Conservation (phyloP, 2,329 filamentous ascomycete species). For the Ustulina deusta region DNA sequence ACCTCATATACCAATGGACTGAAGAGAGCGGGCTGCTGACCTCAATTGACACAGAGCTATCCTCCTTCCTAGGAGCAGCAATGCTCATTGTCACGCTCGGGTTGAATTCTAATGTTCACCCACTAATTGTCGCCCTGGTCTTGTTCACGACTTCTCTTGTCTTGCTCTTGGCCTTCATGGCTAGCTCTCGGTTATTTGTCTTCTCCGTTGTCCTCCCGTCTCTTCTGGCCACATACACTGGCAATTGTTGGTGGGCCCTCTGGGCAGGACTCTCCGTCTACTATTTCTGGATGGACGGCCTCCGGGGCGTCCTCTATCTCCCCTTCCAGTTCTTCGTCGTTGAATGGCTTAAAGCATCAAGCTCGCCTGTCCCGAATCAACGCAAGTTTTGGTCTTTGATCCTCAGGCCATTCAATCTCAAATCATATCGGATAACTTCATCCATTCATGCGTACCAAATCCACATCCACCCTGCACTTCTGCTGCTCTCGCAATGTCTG, state of each 20-base stretch:
- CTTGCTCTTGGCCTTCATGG: not conserved
- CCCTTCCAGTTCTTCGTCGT: not conserved
- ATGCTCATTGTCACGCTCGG: not conserved
- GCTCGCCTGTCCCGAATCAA: not conserved
- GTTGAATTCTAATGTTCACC: slow-evolving; percentile 18
- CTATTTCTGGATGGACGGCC: slow-evolving; percentile 7
- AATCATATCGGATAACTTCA: not conserved
- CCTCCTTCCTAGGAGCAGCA: not conserved
- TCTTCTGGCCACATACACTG: not conserved
- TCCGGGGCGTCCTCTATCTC: too few species aligned
- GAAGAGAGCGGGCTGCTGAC: slow-evolving; percentile 4
- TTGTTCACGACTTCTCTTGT: not conserved
- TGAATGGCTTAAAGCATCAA: not conserved
- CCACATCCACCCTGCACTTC: not conserved
- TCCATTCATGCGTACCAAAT: not conserved
- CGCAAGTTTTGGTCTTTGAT: not conserved
- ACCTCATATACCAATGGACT: not conserved
- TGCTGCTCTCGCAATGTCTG: not conserved
- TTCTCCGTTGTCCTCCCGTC: not conserved
- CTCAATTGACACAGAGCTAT: not conserved
- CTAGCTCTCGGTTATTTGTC: not conserved
- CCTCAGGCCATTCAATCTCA: not conserved
- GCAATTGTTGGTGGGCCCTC: slow-evolving; percentile 17
- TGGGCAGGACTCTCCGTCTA: not conserved
- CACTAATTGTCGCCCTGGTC: not conserved